A percentile compares a stretch with the other conserved stretches of the same genome.
These are phyloP conservation scores for Penicillium coffeae DNA, from an alignment of 495 filamentous ascomycete species.

Conservation along the genomic window DNA sequence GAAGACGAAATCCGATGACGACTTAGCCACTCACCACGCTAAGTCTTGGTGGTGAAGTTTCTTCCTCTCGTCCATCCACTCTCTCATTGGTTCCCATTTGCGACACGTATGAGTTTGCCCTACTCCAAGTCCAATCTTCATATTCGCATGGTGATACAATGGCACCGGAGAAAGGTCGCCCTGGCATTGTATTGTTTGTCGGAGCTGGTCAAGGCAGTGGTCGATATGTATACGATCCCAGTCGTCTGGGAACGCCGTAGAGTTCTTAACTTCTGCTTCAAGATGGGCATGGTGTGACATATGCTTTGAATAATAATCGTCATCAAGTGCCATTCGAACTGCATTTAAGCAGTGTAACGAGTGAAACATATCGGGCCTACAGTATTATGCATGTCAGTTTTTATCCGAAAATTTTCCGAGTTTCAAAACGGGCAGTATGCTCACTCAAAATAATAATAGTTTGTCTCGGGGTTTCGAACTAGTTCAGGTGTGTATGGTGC, in stretches of 20 bases:
- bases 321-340: not conserved
- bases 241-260: not conserved
- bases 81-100: not conserved
- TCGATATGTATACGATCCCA: not conserved
- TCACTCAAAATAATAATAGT: not conserved
- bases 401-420: not conserved
- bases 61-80: slow-evolving; percentile 1
- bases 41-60: no score
- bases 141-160: not conserved
- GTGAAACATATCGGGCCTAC: slow-evolving; percentile 1
- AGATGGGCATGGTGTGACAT: no score
- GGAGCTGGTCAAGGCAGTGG: slow-evolving; percentile 2
- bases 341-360: slow-evolving; percentile 1
- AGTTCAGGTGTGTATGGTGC: not conserved
- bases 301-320: slow-evolving; percentile 1
- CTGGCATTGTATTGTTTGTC: not conserved
- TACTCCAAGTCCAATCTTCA: not conserved
- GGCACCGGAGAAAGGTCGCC: slow-evolving; percentile 1
- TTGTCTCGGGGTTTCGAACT: not conserved
- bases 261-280: not conserved
- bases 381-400: not conserved
- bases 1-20: no score
- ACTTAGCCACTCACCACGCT: no score
- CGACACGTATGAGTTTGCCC: slow-evolving; percentile 2
- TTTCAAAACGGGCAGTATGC: no score